Conservation (phyloP, 2,329 filamentous ascomycete species). For the Exophiala dermatitidis region DNA sequence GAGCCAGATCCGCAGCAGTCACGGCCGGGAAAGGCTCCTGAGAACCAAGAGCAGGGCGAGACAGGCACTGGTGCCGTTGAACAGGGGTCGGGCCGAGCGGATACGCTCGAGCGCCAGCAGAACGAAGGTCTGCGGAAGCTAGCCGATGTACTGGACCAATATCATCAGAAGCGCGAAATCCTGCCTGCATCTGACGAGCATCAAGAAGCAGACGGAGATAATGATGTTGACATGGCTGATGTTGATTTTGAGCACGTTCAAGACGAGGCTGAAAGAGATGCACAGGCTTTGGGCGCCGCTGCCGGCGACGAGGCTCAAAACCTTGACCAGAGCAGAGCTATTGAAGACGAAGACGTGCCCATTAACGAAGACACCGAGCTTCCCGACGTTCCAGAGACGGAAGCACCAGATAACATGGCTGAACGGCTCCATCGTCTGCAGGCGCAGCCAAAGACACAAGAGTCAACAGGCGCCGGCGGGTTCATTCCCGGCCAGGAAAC, state of each 20-base stretch:
- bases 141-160: constrained; percentile 84
- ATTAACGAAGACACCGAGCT: constrained; percentile 52
- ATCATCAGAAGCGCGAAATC: constrained; percentile 87
- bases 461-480: constrained; percentile 44
- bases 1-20: constrained; percentile 20
- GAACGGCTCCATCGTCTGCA: constrained; percentile 32
- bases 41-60: constrained; percentile 22
- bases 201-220: constrained; percentile 46
- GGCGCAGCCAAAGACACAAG: constrained; percentile 34
- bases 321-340: constrained; percentile 80
- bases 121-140: constrained; percentile 84
- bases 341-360: constrained; percentile 57
- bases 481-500: constrained; percentile 45
- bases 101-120: constrained; percentile 30
- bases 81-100: constrained; percentile 22
- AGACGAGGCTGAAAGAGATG: constrained; percentile 72
- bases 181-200: constrained; percentile 51
- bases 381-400: constrained; percentile 42
- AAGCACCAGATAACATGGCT: constrained; percentile 27
- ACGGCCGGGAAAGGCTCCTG: constrained; percentile 21
- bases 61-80: constrained; percentile 22
- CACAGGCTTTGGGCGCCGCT: constrained; percentile 83
- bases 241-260: constrained; percentile 93
- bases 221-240: constrained; percentile 64
- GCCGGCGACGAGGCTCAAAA: constrained; percentile 79